Base-by-base conservation (phyloP, 2,329 filamentous ascomycete genomes). In the Alternaria postmessia region DNA sequence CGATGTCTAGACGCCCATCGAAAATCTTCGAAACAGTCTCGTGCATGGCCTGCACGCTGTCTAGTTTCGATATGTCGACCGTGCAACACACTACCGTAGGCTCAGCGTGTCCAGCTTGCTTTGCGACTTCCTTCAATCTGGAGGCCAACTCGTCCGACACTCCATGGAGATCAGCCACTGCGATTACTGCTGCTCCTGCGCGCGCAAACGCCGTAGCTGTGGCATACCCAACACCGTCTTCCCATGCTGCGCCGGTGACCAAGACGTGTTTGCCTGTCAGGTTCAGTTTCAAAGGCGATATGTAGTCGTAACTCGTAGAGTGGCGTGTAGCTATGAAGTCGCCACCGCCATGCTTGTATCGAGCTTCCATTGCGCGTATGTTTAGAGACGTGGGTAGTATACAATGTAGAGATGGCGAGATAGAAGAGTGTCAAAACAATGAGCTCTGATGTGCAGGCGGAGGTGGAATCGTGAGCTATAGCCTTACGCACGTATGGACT, bases 1-100 rank as follows among this genome's bases (percentile, higher is more conserved):
- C 71, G 47, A 83, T 73, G 54, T 84, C 81, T 12, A 84, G 66
- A 4, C 63, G 61, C 0, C 54, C 51, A 30, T 34, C 32, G 26
- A 56, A 49, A 30, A 12, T 14, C 18, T 47, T 9, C 18, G 28
- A 28, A 5, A 61, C 48, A 22, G 16, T 41, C 4, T 59, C 22
- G 18, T 36, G 28, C 26, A 46, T 28, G 14, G 38, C 26, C 18
- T 44, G 22, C 9, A 54, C 41, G 41, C 32, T 59, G 26, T 59
- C 47, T 22, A 18, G 41, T 2, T 36, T 46, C 36, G 59, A 36
- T 2, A 62, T 62, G 49, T 62, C 59, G n/a, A 59, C 59, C 8
- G 28, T 62, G 30, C 30, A 62, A 30, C 47, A 41, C 16, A 59
- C 9, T 6, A 62, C 49, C 3, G 20, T 26, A 14, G 56, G 59